Evolutionary conservation across 257 asterid genomes (phyloP), one percentile per base, ranked within the genome.

Genomic region (Avicennia marina): DNA sequence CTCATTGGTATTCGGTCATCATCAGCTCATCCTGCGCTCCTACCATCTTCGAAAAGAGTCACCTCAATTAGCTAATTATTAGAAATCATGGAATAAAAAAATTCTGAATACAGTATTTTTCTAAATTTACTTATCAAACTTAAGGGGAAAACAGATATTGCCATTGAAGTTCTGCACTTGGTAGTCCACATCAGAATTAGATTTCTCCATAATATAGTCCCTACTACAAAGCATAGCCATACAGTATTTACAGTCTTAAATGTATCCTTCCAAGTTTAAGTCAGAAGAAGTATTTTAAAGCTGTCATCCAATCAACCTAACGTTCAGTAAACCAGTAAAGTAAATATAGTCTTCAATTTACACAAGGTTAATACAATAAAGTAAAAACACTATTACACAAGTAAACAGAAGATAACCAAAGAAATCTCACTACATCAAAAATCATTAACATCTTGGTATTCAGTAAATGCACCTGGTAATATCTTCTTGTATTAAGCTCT

Each of bases 231-330:
- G 17, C 12, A 45, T 15, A 10, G 31, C n/a, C 36, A 58, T 16
- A 15, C 2, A 12, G 25, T 27, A 4, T 41, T 43, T 4, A 26
- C 12, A 18, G 9, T 16, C 25, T 26, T 32, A 20, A 33, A 13
- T 24, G 25, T 47, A 60, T 57, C 57, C 47, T 46, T 47, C n/a
- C 10, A 3, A 32, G 24, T 18, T 26, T 50, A 61, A 49, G 58
- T 15, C 40, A 32, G 4, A 11, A 0, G 17, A 40, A 17, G 47
- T 9, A 26, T 48, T 38, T 10, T 32, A 33, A 40, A 40, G 25
- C n/a, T 6, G 22, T 42, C 31, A 11, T 21, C 32, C 46, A n/a
- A 44, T 18, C 32, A 52, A 41, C 46, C 60, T 26, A 21, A 17
- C 29, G 21, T 21, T 9, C 60, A 19, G 13, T 18, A 20, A 20